These are phyloP conservation scores for Candida michaelii DNA, from an alignment of 805 yeast species.

Conservation along the genomic window DNA sequence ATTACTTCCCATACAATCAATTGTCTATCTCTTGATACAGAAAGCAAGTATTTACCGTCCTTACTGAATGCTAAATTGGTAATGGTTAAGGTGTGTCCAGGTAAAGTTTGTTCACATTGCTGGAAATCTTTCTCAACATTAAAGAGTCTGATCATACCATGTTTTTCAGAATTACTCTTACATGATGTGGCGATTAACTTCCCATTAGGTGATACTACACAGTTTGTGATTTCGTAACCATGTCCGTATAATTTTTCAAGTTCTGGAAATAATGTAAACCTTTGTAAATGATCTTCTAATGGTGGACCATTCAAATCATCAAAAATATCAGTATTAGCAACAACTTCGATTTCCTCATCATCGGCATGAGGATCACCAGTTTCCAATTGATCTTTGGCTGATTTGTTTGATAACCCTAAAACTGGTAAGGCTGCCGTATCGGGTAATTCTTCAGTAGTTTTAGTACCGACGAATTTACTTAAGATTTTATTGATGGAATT, in stretches of 20 bases:
- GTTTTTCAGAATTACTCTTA: slow-evolving; percentile 77
- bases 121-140: slow-evolving; percentile 57
- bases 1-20: slow-evolving; percentile 69
- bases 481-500: slow-evolving; percentile 68
- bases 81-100: slow-evolving; percentile 80
- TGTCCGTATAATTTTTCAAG: slow-evolving; percentile 94
- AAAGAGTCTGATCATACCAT: slow-evolving; percentile 82
- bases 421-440: slow-evolving; percentile 91
- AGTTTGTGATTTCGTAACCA: slow-evolving; percentile 87
- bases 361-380: slow-evolving; percentile 42
- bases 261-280: slow-evolving; percentile 94
- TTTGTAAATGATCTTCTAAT: slow-evolving; percentile 84
- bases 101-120: slow-evolving; percentile 44
- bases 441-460: slow-evolving; percentile 48
- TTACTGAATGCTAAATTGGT: slow-evolving; percentile 79
- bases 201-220: slow-evolving; percentile 68
- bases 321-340: slow-evolving; percentile 42
- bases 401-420: slow-evolving; percentile 89
- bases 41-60: slow-evolving; percentile 59
- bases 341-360: slow-evolving; percentile 32
- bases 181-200: slow-evolving; percentile 84
- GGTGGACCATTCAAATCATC: slow-evolving; percentile 61
- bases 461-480: slow-evolving; percentile 50
- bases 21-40: slow-evolving; percentile 88
- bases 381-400: slow-evolving; percentile 52